Evolutionary conservation across 371 early-diverging fungal genomes (phyloP), one percentile per base, ranked within the genome.

Genomic region (Rhizomucor miehei): DNA sequence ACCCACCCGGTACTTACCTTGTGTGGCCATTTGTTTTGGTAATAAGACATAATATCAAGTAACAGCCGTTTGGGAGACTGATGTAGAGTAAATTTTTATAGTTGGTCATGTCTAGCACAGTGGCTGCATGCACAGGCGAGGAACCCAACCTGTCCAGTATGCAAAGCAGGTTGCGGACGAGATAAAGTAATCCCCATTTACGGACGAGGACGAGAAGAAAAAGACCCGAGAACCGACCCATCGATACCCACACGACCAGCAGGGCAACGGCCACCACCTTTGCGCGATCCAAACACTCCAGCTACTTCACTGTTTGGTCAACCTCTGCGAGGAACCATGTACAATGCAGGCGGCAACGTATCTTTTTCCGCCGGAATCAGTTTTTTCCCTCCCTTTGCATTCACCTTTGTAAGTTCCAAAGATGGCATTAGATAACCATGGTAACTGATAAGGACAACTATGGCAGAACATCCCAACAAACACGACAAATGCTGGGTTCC

Each of bases 171-270:
- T 41, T 88, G 89, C 63, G 86, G 82, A 4, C 75, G 79, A 59
- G 88, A 88, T 38, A 87, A 89, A 59, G 86, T 89, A 38, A 87
- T 89, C 43, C 89, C 89, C 1, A 75, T 89, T 23, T 89, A 89
- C 55, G 88, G 89, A 40, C 81, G 89, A 40, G 89, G 89, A 19
- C 71, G 71, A 54, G 87, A 88, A 58, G 81, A 77, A 53, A 75
- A 78, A 44, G 89, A 89, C 62, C 89, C 89, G 39, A 67, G 67
- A 45, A 60, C 56, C 13, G 67, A 73, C 54, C 65, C 70, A 23
- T 75, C 79, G 34, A 78, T 86, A 29, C 88, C 88, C 19, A 81
- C 74, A 43, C 77, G 88, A 23, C 88, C 88, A 20, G 77, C 86
- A 14, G 88, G 87, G 43, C 88, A 85, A 60, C 71, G 88, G 25